phyloP scores from a whole-genome alignment of 2,329 filamentous ascomycete species.

The Scedosporium apiospermum region DNA sequence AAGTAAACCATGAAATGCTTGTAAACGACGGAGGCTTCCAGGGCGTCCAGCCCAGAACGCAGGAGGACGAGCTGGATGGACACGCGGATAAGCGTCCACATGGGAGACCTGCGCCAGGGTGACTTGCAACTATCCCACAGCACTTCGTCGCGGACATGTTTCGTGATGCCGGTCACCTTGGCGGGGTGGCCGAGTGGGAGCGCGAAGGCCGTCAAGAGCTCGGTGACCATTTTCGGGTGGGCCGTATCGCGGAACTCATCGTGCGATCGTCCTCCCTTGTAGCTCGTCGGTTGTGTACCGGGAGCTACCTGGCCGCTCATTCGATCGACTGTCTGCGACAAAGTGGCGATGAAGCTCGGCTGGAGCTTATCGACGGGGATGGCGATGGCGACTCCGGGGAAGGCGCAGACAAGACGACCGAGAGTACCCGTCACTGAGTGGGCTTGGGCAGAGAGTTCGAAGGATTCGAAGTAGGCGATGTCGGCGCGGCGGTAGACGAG shows the following conservation, averaged over 20 bases:
- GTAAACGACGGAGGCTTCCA: constrained; percentile 22
- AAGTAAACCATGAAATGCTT: constrained; percentile 42
- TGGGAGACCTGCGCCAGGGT: constrained; percentile 42
- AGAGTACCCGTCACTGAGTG: constrained; percentile 14
- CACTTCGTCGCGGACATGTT: constrained; percentile 46
- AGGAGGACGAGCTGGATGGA: constrained; percentile 29
- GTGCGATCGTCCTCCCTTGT: constrained; percentile 26
- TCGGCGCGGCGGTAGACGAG: constrained; percentile 15
- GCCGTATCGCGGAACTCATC: constrained; percentile 37
- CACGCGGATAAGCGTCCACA: constrained; percentile 47
- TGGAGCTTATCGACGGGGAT: constrained; percentile 13
- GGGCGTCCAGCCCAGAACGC: not conserved
- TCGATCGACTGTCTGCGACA: constrained; percentile 15
- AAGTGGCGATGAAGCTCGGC: constrained; percentile 11
- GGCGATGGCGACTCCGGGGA: constrained; percentile 16
- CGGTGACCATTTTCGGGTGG: constrained; percentile 40
- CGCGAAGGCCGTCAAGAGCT: constrained; percentile 32
- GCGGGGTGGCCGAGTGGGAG: constrained; percentile 21
- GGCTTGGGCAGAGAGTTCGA: constrained; percentile 23
- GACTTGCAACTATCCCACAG: constrained; percentile 22
- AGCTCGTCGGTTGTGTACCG: constrained; percentile 12
- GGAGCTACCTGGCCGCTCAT: constrained; percentile 18
- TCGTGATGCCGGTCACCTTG: constrained; percentile 26
- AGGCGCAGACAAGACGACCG: constrained; percentile 20
- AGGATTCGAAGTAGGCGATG: constrained; percentile 19